A percentile compares a stretch with the other conserved stretches of the same genome.
Conservation (phyloP, 176 grass and related monocot genomes). For the Eleusine coracana region DNA sequence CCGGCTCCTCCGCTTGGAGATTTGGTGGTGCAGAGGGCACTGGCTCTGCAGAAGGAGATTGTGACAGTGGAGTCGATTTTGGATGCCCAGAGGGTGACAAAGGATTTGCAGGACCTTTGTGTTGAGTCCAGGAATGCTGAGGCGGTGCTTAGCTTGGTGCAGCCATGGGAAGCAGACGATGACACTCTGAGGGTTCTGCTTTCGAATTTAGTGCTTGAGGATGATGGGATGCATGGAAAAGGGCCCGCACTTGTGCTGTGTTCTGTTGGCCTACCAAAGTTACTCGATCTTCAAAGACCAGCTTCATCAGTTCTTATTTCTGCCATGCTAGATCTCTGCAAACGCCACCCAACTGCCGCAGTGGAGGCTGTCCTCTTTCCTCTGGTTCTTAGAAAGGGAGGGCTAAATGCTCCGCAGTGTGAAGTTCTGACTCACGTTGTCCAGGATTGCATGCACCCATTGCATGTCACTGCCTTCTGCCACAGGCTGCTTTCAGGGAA, state of each 20-base stretch:
- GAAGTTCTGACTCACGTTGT: slow-evolving; percentile 63
- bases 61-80: slow-evolving; percentile 39
- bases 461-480: slow-evolving; percentile 75
- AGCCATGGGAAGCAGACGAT: slow-evolving; percentile 76
- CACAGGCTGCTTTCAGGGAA: slow-evolving; percentile 67
- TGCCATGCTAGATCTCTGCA: slow-evolving; percentile 58
- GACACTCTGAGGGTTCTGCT: slow-evolving; percentile 55
- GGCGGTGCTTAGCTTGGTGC: slow-evolving; percentile 58
- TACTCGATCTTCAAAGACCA: slow-evolving; percentile 60
- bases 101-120: slow-evolving; percentile 63
- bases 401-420: slow-evolving; percentile 59
- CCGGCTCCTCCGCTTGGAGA: slow-evolving; percentile 31
- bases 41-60: slow-evolving; percentile 51
- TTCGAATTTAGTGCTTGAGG: slow-evolving; percentile 49
- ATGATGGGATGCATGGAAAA: slow-evolving; percentile 23
- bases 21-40: slow-evolving; percentile 14
- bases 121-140: slow-evolving; percentile 52
- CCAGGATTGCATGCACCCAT: slow-evolving; percentile 77
- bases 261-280: slow-evolving; percentile 69
- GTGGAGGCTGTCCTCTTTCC: slow-evolving; percentile 73
- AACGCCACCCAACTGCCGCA: slow-evolving; percentile 63
- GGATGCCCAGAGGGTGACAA: slow-evolving; percentile 40
- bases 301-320: slow-evolving; percentile 68
- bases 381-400: slow-evolving; percentile 60
- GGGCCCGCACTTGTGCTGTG: slow-evolving; percentile 60